phyloP scores from a whole-genome alignment of 352 stramenopile species.

The Globisporangium heterothallicum region DNA sequence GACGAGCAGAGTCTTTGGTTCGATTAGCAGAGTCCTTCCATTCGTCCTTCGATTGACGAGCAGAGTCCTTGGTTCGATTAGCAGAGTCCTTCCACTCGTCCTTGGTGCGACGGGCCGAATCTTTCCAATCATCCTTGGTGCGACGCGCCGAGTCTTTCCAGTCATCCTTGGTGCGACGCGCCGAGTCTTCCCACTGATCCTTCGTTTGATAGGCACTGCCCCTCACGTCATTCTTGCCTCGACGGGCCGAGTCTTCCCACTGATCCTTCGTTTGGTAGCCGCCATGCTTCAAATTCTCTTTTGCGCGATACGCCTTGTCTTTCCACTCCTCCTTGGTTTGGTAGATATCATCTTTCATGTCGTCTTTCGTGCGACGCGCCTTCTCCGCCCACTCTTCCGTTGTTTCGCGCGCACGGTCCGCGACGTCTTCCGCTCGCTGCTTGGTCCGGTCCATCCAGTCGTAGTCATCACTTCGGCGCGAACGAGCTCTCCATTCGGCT shows the following conservation, averaged over 20 bases:
- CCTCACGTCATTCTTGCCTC: slow-evolving; percentile 28
- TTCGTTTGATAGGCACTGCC: slow-evolving; percentile 19
- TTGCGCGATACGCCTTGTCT: slow-evolving; percentile 17
- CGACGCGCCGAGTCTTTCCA: slow-evolving; percentile 13
- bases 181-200: slow-evolving; percentile 17
- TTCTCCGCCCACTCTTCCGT: slow-evolving; percentile 48
- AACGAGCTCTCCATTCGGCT: slow-evolving; percentile 9
- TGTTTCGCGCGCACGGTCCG: slow-evolving; percentile 25
- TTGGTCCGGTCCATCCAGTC: slow-evolving; percentile 57
- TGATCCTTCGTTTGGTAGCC: slow-evolving; percentile 23
- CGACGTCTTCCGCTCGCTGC: slow-evolving; percentile 21
- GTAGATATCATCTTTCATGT: slow-evolving; percentile 29
- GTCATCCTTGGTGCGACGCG: slow-evolving; percentile 20
- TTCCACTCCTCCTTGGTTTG: slow-evolving; percentile 20
- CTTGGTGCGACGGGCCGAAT: slow-evolving; percentile 20
- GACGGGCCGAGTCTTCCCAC: slow-evolving; percentile 21
- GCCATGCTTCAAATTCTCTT: slow-evolving; percentile 20
- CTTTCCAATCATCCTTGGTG: slow-evolving; percentile 4
- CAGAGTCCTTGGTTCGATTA: slow-evolving; percentile 12
- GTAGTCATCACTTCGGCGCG: slow-evolving; percentile 15
- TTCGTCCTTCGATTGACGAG: slow-evolving; percentile 15
- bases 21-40: slow-evolving; percentile 3
- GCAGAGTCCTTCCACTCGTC: slow-evolving; percentile 11
- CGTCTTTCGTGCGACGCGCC: slow-evolving; percentile 24
- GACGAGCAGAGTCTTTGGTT: too few species aligned